Percentiles rank a stretch among this genome's conserved stretches.
These are phyloP conservation scores for Hevea brasiliensis DNA, from an alignment of 345 rosid genomes.

Conservation along the genomic window DNA sequence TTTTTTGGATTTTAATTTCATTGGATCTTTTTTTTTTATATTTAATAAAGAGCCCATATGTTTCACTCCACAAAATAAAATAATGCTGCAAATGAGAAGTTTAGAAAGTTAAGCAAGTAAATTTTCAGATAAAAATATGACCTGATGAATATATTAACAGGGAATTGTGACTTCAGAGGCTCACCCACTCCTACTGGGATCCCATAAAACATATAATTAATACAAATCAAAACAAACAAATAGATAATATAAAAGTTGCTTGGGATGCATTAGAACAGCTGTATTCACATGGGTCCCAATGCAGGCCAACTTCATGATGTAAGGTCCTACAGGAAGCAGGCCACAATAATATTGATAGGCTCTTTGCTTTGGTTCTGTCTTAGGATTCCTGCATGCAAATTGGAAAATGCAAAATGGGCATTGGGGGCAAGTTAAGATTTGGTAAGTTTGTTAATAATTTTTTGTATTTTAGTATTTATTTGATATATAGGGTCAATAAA, in stretches of 20 bases:
- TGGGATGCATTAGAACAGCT: slow-evolving; percentile 12
- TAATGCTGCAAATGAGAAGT: too few relatives aligned
- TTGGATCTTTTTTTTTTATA: too few relatives aligned
- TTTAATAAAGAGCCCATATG: too few relatives aligned
- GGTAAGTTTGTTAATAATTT: background rate
- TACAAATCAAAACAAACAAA: background rate
- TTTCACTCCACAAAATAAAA: too few relatives aligned
- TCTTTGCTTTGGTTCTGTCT: background rate
- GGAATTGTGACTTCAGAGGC: background rate
- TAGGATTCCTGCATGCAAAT: slow-evolving; percentile 16
- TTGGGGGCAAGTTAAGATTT: background rate
- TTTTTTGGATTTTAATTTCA: too few relatives aligned
- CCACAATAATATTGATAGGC: background rate
- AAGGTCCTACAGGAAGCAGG: slow-evolving; percentile 6
- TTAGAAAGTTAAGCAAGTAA: too few relatives aligned
- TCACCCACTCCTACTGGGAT: slow-evolving; percentile 1
- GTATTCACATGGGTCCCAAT: slow-evolving; percentile 25
- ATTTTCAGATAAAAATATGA: too few relatives aligned
- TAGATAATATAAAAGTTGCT: background rate
- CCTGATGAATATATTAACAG: background rate
- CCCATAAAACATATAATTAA: background rate
- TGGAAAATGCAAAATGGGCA: background rate
- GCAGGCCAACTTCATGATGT: slow-evolving; percentile 15
- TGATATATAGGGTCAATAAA: too few relatives aligned
- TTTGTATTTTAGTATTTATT: background rate